phyloP scores from a whole-genome alignment of 306 rosid species.

The Astragalus membranaceus region DNA sequence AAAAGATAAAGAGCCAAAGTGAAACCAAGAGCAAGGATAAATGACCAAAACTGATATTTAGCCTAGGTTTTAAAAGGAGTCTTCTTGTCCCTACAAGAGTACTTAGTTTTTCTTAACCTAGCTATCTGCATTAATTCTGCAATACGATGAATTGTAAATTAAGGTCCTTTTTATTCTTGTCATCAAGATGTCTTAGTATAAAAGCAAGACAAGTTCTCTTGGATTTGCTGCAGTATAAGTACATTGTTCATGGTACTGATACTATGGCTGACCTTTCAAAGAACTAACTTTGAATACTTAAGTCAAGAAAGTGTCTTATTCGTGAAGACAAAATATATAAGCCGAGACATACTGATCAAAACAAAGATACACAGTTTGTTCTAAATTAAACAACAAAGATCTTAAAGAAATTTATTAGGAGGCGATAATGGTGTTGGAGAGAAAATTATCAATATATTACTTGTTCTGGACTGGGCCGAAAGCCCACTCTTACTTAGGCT shows the following conservation, averaged over 20 bases:
- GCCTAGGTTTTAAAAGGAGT: not conserved
- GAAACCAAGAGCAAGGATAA: too few relatives aligned
- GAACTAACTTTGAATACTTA: slow-evolving; percentile 27
- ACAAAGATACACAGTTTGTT: slow-evolving; percentile 7
- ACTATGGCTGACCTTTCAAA: slow-evolving; percentile 35
- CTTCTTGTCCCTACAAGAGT: not conserved
- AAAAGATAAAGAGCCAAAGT: too few relatives aligned
- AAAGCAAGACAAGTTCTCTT: slow-evolving; percentile 22
- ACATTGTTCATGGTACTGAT: slow-evolving; percentile 16
- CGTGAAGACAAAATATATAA: slow-evolving; percentile 25
- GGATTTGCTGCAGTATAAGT: not conserved
- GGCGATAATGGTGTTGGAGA: not conserved
- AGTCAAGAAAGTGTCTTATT: slow-evolving; percentile 19
- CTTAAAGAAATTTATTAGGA: not conserved
- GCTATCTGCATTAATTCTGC: too few relatives aligned
- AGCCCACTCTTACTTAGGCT: too few relatives aligned
- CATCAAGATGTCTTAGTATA: not conserved
- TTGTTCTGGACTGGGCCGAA: too few relatives aligned
- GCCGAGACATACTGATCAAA: too few relatives aligned
- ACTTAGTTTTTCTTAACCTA: not conserved
- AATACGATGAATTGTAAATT: not conserved
- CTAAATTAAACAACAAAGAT: slow-evolving; percentile 21
- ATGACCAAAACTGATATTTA: too few relatives aligned
- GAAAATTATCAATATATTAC: not conserved
- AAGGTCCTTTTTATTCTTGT: not conserved